phyloP scores from a whole-genome alignment of 768 basidiomycete genomes.

The Agrocybe pediades region DNA sequence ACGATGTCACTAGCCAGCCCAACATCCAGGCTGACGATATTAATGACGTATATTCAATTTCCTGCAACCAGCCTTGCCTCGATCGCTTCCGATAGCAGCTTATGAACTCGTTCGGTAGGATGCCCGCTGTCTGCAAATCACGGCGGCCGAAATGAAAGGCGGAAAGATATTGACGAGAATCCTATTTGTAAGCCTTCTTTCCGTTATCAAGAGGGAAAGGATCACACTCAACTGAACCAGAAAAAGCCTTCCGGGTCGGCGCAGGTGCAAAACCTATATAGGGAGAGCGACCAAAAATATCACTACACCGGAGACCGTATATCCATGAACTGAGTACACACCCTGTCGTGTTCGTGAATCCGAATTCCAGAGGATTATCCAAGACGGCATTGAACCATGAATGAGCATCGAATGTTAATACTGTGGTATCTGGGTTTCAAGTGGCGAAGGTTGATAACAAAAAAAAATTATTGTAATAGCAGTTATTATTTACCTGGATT shows the following conservation, averaged over 20 bases:
- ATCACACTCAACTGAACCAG: slow-evolving; percentile 49
- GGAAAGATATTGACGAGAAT: background rate
- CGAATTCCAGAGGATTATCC: slow-evolving; percentile 38
- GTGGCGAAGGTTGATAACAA: too few relatives aligned
- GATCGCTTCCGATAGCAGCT: slow-evolving; percentile 45
- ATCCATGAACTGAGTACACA: slow-evolving; percentile 15
- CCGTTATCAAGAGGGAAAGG: background rate
- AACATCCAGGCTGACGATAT: background rate
- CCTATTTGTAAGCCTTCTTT: background rate
- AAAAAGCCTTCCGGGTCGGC: slow-evolving; percentile 44
- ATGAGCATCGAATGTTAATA: slow-evolving; percentile 53
- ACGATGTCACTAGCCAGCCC: background rate
- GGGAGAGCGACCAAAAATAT: background rate
- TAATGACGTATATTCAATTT: slow-evolving; percentile 10
- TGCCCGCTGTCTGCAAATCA: slow-evolving; percentile 48
- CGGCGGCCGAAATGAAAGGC: background rate
- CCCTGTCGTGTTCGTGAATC: slow-evolving; percentile 54
- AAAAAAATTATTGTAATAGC: background rate
- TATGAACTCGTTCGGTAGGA: slow-evolving; percentile 51
- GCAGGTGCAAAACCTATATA: slow-evolving; percentile 50
- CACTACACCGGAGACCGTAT: background rate
- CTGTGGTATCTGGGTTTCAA: slow-evolving; percentile 37
- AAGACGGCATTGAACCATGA: slow-evolving; percentile 49
- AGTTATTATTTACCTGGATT: slow-evolving; percentile 31
- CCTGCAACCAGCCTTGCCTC: slow-evolving; percentile 29